phyloP scores from a whole-genome alignment of 2,329 filamentous ascomycete genomes.

The Penicillium hordei region DNA sequence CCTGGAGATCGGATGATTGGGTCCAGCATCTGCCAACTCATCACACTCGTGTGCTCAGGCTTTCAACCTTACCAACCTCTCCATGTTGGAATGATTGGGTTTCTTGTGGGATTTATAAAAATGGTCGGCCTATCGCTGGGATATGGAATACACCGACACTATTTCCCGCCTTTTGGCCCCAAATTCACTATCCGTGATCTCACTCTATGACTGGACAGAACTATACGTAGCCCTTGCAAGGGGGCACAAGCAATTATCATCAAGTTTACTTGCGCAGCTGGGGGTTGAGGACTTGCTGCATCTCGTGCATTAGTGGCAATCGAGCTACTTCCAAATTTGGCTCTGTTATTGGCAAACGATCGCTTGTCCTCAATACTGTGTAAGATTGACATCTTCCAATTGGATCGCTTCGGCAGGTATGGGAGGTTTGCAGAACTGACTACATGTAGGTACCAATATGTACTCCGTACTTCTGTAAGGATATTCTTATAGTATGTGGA shows the following conservation, averaged over 20 bases:
- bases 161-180: not conserved
- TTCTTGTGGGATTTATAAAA: not conserved
- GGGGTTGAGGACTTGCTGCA: constrained; percentile 3
- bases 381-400: not conserved
- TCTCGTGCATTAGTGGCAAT: constrained; percentile 8
- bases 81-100: not conserved
- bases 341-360: constrained; percentile 4
- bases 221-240: constrained; percentile 10
- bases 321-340: not conserved
- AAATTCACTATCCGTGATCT: not conserved
- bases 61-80: not conserved
- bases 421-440: not conserved
- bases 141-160: not conserved
- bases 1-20: constrained; percentile 21
- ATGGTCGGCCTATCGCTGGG: not conserved
- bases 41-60: constrained; percentile 15
- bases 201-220: not conserved
- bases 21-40: constrained; percentile 22
- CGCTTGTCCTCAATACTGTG: not conserved
- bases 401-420: not conserved
- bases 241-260: constrained; percentile 23
- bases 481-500: not conserved
- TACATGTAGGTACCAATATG: not conserved
- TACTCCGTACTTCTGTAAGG: not conserved
- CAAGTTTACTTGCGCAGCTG: constrained; percentile 12